Evolutionary conservation across 1,284 basidiomycete genomes (phyloP).

Genomic region (Cutaneotrichosporon sp.): DNA sequence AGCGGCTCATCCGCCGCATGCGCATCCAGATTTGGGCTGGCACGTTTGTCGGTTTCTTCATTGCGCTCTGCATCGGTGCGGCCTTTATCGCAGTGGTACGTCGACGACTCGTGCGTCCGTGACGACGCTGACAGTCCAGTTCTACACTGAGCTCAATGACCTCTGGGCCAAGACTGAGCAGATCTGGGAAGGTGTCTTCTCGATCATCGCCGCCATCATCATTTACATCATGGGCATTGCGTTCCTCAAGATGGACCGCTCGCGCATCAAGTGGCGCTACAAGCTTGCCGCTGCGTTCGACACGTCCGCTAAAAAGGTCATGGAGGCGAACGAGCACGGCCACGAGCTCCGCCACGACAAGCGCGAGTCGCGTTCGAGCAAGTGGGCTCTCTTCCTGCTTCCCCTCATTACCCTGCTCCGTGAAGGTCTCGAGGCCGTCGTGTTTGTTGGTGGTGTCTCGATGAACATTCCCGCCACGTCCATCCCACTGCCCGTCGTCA

Average conservation of each 20-base stretch:
- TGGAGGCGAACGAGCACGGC: conserved; percentile 8
- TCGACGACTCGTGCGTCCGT: too few relatives aligned
- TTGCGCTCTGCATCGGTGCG: conserved; percentile 64
- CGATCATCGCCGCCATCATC: conserved; percentile 71
- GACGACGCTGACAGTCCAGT: conserved; percentile 24
- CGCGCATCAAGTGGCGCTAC: conserved; percentile 82
- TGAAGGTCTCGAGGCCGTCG: conserved; percentile 86
- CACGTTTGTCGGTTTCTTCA: conserved; percentile 64
- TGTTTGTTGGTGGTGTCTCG: conserved; percentile 89
- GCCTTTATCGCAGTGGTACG: conserved; percentile 52
- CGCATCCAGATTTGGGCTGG: conserved; percentile 68
- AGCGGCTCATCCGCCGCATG: conserved; percentile 45
- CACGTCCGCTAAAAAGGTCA: conserved; percentile 1
- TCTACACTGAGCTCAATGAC: conserved; percentile 54
- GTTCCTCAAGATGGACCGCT: conserved; percentile 60
- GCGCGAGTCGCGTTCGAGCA: conserved; percentile 52
- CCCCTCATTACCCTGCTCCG: conserved; percentile 79
- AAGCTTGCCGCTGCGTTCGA: conserved; percentile 73
- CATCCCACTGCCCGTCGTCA: conserved; percentile 82
- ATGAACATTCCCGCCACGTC: conserved; percentile 71
- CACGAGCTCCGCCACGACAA: conserved; percentile 17
- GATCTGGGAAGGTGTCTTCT: conserved; percentile 64
- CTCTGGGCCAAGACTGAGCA: conserved; percentile 51
- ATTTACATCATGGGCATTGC: conserved; percentile 75
- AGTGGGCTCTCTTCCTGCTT: conserved; percentile 80